Percentiles rank a stretch among this genome's conserved stretches.
These are phyloP conservation scores for Phytophthora rubi DNA, from an alignment of 352 stramenopile genomes.

Conservation along the genomic window DNA sequence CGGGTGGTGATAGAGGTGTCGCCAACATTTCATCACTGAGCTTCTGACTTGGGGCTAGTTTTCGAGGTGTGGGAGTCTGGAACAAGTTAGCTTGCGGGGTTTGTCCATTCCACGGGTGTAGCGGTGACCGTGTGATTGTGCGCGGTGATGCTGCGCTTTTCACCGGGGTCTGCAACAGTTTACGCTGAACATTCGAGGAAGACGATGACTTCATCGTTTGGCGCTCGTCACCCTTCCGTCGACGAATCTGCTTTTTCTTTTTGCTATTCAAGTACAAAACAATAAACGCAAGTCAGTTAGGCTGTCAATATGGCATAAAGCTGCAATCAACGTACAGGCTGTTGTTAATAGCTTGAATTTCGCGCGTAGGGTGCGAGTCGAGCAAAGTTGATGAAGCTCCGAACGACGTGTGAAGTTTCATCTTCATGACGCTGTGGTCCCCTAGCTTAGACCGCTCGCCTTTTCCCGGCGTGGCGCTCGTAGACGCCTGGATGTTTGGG, in stretches of 20 bases:
- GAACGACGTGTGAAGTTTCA: slow-evolving; percentile 76
- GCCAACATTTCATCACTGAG: slow-evolving; percentile 4
- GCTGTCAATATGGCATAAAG: neutral
- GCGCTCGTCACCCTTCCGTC: slow-evolving; percentile 62
- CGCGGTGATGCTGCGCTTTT: slow-evolving; percentile 38
- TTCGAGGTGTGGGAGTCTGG: slow-evolving; percentile 33
- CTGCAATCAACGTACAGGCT: slow-evolving; percentile 54
- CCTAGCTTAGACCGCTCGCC: slow-evolving; percentile 69
- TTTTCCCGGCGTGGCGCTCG: slow-evolving; percentile 69
- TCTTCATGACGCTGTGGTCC: slow-evolving; percentile 71
- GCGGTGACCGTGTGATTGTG: slow-evolving; percentile 33
- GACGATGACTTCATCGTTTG: slow-evolving; percentile 27
- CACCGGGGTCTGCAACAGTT: slow-evolving; percentile 76
- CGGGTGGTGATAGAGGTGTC: slow-evolving; percentile 18
- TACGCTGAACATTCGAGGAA: slow-evolving; percentile 63
- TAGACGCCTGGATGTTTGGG: slow-evolving; percentile 83
- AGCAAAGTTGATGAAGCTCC: slow-evolving; percentile 42
- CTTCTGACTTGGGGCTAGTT: slow-evolving; percentile 13
- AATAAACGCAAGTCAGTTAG: slow-evolving; percentile 6
- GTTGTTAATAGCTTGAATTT: slow-evolving; percentile 87
- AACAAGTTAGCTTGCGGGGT: slow-evolving; percentile 25
- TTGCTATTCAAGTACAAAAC: slow-evolving; percentile 39
- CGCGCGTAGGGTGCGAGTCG: slow-evolving; percentile 54
- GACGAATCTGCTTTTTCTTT: slow-evolving; percentile 60
- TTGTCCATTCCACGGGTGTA: slow-evolving; percentile 55